A percentile compares a stretch with the other conserved stretches of the same genome.
phyloP scores from a whole-genome alignment of 2,329 filamentous ascomycete species.

The Paecilomyces fulvus region DNA sequence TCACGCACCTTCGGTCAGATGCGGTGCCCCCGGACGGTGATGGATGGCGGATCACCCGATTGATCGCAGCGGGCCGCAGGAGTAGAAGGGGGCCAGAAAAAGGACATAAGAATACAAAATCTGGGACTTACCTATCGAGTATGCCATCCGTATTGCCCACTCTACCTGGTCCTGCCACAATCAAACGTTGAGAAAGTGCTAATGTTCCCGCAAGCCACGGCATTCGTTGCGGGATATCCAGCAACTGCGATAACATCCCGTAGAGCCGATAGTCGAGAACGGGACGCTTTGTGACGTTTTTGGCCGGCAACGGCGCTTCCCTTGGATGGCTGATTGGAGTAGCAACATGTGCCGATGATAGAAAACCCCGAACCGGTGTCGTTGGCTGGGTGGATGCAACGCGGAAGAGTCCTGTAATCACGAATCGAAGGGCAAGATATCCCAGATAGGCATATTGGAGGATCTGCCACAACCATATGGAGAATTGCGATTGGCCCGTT shows the following conservation, averaged over 20 bases:
- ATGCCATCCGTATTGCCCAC: constrained; percentile 66
- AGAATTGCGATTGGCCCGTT: constrained; percentile 24
- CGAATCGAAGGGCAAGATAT: constrained; percentile 57
- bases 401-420: constrained; percentile 56
- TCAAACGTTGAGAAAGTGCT: constrained; percentile 66
- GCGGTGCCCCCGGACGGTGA: background rate
- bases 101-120: constrained; percentile 17
- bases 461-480: constrained; percentile 42
- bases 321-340: constrained; percentile 16
- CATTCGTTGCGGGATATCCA: constrained; percentile 73
- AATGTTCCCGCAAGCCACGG: constrained; percentile 76
- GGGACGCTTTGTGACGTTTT: constrained; percentile 41
- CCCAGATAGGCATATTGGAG: constrained; percentile 44
- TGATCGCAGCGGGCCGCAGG: background rate
- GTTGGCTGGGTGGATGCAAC: constrained; percentile 57
- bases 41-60: background rate
- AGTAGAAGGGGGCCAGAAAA: background rate
- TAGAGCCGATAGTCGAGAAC: constrained; percentile 71
- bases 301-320: constrained; percentile 23
- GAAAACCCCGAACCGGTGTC: constrained; percentile 15
- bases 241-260: constrained; percentile 61
- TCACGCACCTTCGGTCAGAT: background rate
- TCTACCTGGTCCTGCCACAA: constrained; percentile 64
- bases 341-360: constrained; percentile 17
- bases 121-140: constrained; percentile 76